Evolutionary conservation across 2,329 filamentous ascomycete species (phyloP), one percentile per base, ranked within the genome.

Genomic region (Pseudonectria buxi): DNA sequence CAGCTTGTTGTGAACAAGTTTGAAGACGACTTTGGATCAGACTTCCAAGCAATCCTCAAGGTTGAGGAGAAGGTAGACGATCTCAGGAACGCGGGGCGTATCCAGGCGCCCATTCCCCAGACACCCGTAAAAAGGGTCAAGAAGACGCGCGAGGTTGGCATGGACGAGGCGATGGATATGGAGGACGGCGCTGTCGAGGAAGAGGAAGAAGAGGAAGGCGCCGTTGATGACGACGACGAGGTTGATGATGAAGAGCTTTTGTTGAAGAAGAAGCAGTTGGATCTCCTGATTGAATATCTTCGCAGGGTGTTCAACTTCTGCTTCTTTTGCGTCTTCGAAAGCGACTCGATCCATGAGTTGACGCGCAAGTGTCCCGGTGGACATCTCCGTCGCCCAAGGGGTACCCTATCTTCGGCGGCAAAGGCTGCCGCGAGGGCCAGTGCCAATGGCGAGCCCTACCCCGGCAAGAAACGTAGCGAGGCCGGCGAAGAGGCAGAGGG

Each of bases 271-370:
- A 96, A 98, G 71, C 89, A 92, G 55, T 77, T 98, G 32, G 92
- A 98, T 63, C 71, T 98, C 25, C 74, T 95, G 60, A 92, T 96
- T 35, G 92, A 98, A 64, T 98, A 98, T 59, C 74, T 98, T 40
- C 87, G 92, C 34, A 82, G 92, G 12, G 92, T 98, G 34, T 94
- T 94, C 72, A 95, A 92, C 64, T 96, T 98, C 66, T 98, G 92
- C 68, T 95, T 98, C 71, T 98, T 96, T 69, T 98, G 92, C 59
- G 94, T 98, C 5, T 96, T 98, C 50, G 92, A 98, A 64, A 92
- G 88, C 55, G 92, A 98, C 61, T 96, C 90, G 0, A 82, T 96
- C 14, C 92, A 98, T 55, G 92, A 98, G 64, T 71, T 98, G 47
- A 89, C 86, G 27, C 81, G 92, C 40, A 96, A 98, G 64, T 98